phyloP scores from a whole-genome alignment of 2,329 filamentous ascomycete genomes.

The Microcyclospora tardicrescens region DNA sequence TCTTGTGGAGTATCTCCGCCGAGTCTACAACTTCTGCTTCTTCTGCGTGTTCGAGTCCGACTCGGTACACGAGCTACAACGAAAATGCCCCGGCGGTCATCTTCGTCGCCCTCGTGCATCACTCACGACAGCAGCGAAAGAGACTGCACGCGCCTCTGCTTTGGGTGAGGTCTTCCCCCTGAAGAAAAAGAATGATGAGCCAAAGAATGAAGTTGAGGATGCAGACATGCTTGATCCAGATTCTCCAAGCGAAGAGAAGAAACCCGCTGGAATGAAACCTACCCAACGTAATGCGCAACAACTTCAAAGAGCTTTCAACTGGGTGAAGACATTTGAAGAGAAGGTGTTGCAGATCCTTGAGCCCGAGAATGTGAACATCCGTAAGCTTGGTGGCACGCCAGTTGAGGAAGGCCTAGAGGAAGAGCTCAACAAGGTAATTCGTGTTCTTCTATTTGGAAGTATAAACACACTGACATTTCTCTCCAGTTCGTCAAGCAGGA shows the following conservation, averaged over 20 bases:
- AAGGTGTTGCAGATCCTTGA: constrained; percentile 89
- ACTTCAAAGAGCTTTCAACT: constrained; percentile 88
- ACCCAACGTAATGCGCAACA: constrained; percentile 76
- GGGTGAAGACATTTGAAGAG: constrained; percentile 97
- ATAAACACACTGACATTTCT: constrained; percentile 1
- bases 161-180: constrained; percentile 70
- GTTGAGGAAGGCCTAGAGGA: constrained; percentile 77
- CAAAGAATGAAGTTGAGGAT: constrained; percentile 41
- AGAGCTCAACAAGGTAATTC: constrained; percentile 54
- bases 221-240: constrained; percentile 15
- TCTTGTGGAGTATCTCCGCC: constrained; percentile 87
- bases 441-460: neutral
- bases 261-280: constrained; percentile 25
- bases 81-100: constrained; percentile 96
- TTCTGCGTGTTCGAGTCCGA: constrained; percentile 99
- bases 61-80: constrained; percentile 85
- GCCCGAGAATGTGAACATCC: constrained; percentile 72
- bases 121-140: constrained; percentile 68
- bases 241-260: constrained; percentile 52
- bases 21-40: constrained; percentile 98
- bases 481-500: constrained; percentile 74
- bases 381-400: constrained; percentile 80
- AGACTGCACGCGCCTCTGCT: constrained; percentile 74
- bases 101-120: constrained; percentile 80
- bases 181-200: constrained; percentile 39